phyloP scores from a whole-genome alignment of 371 early-diverging fungal genomes.

The Mucor mucedo region DNA sequence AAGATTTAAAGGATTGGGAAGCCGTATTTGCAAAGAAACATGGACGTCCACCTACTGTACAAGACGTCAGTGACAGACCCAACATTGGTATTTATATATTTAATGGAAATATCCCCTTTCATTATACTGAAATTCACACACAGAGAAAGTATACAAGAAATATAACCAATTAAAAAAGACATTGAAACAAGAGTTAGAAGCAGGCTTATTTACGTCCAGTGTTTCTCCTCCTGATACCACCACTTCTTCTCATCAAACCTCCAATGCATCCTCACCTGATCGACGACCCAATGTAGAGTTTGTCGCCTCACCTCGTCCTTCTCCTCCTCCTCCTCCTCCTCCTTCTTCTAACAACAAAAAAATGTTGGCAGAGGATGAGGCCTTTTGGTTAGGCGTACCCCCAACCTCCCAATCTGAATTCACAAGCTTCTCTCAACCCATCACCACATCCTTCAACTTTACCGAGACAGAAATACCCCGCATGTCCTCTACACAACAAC shows the following conservation, averaged over 20 bases:
- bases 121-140: not conserved
- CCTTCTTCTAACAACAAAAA: not conserved
- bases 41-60: conserved; percentile 15
- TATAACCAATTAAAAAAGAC: conserved; percentile 19
- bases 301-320: too few relatives aligned
- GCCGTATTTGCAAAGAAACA: conserved; percentile 14
- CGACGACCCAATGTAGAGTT: conserved; percentile 1
- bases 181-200: not conserved
- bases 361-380: conserved; percentile 19
- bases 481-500: conserved; percentile 5
- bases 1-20: conserved; percentile 21
- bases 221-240: not conserved
- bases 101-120: not conserved
- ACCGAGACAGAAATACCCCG: not conserved
- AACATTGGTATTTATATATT: conserved; percentile 16
- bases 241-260: not conserved
- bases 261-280: not conserved
- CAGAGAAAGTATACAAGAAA: conserved; percentile 26
- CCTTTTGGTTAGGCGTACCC: conserved; percentile 17
- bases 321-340: too few relatives aligned
- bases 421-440: conserved; percentile 8
- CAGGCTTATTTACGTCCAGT: not conserved
- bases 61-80: conserved; percentile 23
- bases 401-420: not conserved
- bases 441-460: not conserved